Evolutionary conservation across 495 filamentous ascomycete species (phyloP).

Genomic region (Hypoxylon rickii): DNA sequence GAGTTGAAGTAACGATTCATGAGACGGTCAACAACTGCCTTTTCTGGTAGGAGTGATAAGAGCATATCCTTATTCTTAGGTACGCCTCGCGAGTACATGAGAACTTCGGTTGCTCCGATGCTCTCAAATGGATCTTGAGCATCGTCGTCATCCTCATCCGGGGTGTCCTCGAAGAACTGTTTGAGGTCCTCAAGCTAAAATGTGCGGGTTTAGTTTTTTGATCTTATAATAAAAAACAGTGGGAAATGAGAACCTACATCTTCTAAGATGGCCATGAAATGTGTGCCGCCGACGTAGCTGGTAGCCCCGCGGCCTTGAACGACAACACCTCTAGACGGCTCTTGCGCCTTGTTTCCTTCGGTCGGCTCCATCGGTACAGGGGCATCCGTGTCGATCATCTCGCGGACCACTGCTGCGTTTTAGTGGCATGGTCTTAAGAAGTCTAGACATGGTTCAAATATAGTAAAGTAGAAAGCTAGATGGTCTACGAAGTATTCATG

Average conservation of each 20-base stretch:
- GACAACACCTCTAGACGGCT: constrained; percentile 33
- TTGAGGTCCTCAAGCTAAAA: constrained; percentile 52
- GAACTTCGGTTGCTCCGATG: constrained; percentile 36
- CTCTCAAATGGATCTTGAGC: constrained; percentile 35
- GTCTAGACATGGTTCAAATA: background rate
- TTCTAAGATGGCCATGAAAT: constrained; percentile 62
- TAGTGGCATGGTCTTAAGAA: constrained; percentile 3
- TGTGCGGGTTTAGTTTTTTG: background rate
- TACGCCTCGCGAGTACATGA: constrained; percentile 36
- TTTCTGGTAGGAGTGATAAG: constrained; percentile 45
- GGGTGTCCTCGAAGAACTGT: constrained; percentile 49
- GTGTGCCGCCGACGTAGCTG: constrained; percentile 56
- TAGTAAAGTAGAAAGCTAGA: background rate
- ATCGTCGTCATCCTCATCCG: constrained; percentile 37
- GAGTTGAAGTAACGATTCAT: constrained; percentile 57
- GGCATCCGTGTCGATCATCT: constrained; percentile 47
- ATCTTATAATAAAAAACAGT: too few relatives aligned
- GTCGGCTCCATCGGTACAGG: constrained; percentile 25
- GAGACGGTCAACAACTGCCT: constrained; percentile 45
- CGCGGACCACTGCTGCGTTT: constrained; percentile 47
- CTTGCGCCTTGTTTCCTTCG: constrained; percentile 17
- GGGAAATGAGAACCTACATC: constrained; percentile 52
- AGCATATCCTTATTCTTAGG: constrained; percentile 43
- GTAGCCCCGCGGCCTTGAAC: constrained; percentile 43
- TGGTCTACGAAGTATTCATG: too few relatives aligned